Conservation (phyloP, 2,329 filamentous ascomycete genomes). For the Venturia nashicola region DNA sequence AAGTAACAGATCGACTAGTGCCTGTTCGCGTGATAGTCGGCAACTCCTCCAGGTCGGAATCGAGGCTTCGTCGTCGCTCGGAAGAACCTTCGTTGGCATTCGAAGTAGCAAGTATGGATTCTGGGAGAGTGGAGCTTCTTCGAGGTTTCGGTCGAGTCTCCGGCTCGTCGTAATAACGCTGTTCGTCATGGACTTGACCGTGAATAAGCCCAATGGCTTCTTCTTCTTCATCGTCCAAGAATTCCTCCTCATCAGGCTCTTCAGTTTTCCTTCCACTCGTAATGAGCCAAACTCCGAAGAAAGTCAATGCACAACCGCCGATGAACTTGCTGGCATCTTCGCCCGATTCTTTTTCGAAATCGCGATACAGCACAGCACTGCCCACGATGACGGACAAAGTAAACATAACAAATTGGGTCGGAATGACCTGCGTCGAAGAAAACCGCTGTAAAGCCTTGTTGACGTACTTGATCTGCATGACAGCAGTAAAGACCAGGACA, state of each 20-base stretch:
- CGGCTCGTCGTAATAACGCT: conserved; percentile 5
- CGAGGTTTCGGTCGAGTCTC: conserved; percentile 1
- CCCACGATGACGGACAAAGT: conserved; percentile 91
- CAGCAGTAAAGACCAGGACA: conserved; percentile 68
- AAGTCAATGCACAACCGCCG: conserved; percentile 82
- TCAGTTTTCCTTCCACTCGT: conserved; percentile 64
- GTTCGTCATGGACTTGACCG: conserved; percentile 25
- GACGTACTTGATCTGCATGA: conserved; percentile 96
- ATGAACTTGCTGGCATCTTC: conserved; percentile 73
- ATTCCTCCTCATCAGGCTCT: conserved; percentile 44
- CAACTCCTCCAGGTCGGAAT: neutral
- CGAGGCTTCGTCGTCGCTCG: neutral
- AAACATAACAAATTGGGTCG: conserved; percentile 94
- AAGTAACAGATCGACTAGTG: neutral
- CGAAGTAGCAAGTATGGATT: neutral
- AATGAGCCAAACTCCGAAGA: conserved; percentile 94
- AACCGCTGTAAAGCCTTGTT: conserved; percentile 85
- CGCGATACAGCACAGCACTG: conserved; percentile 83
- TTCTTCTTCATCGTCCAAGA: conserved; percentile 27
- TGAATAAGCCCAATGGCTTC: conserved; percentile 30
- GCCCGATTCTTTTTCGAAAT: conserved; percentile 73
- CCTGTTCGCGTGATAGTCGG: conserved; percentile 4
- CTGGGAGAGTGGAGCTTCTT: neutral
- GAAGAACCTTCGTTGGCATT: neutral
- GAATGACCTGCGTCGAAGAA: conserved; percentile 95